phyloP scores from a whole-genome alignment of 306 rosid species.

The Cicer bijugum region DNA sequence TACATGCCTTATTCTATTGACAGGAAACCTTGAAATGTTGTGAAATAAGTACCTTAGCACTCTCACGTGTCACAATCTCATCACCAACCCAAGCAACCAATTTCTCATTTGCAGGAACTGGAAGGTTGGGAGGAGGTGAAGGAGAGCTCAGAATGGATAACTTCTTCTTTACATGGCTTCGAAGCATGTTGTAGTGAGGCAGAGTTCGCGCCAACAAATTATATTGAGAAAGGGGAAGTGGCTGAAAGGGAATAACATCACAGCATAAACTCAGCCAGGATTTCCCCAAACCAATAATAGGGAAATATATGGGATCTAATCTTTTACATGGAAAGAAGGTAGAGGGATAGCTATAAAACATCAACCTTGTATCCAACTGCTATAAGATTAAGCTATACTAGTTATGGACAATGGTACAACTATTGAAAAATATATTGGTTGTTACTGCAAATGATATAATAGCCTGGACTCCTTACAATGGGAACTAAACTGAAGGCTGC shows the following conservation, averaged over 20 bases:
- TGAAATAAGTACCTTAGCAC: constrained; percentile 65
- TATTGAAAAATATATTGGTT: background rate
- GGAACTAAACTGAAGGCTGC: constrained; percentile 29
- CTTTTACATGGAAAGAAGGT: constrained; percentile 2
- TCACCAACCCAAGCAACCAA: constrained; percentile 90
- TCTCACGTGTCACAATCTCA: constrained; percentile 74
- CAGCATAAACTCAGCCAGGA: constrained; percentile 35
- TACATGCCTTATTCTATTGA: constrained; percentile 22
- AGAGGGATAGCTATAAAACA: background rate
- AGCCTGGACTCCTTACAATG: constrained; percentile 19
- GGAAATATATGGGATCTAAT: background rate
- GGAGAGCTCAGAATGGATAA: constrained; percentile 59
- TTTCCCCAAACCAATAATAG: background rate
- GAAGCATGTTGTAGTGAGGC: constrained; percentile 78
- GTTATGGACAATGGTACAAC: constrained; percentile 21
- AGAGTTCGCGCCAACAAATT: constrained; percentile 73
- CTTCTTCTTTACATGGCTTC: constrained; percentile 59
- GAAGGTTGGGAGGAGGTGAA: constrained; percentile 74
- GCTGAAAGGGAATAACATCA: constrained; percentile 51
- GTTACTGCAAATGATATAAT: constrained; percentile 15
- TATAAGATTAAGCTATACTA: constrained; percentile 20
- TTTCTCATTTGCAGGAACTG: constrained; percentile 80
- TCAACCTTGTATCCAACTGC: constrained; percentile 16
- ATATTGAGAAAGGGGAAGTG: constrained; percentile 67
- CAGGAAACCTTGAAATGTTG: constrained; percentile 27